phyloP scores from a whole-genome alignment of 768 basidiomycete species.

The Ephemerocybe angulata region DNA sequence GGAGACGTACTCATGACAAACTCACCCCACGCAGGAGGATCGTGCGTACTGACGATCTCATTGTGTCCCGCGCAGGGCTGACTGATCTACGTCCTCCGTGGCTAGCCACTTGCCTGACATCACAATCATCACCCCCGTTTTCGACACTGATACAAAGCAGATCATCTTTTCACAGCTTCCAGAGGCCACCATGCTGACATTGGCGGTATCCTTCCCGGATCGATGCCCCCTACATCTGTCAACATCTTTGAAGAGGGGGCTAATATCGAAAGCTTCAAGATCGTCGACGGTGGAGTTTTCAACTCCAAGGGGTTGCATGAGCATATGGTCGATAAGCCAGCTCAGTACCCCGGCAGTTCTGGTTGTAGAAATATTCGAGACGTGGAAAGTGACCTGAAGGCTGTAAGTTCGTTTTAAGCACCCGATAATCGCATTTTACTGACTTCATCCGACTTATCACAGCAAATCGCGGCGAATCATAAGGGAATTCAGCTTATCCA shows the following conservation, averaged over 20 bases:
- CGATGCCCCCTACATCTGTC: slow-evolving; percentile 92
- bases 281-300: slow-evolving; percentile 80
- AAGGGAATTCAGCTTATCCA: slow-evolving; percentile 87
- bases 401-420: slow-evolving; percentile 44
- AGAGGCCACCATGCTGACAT: slow-evolving; percentile 94
- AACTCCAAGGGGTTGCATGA: slow-evolving; percentile 70
- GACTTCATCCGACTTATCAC: slow-evolving; percentile 3
- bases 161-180: slow-evolving; percentile 94
- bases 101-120: slow-evolving; percentile 63
- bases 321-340: slow-evolving; percentile 80
- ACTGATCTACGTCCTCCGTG: background rate
- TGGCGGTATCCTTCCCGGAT: slow-evolving; percentile 87
- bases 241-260: slow-evolving; percentile 95
- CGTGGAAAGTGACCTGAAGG: slow-evolving; percentile 90
- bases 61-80: background rate
- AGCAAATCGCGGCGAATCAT: slow-evolving; percentile 95
- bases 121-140: slow-evolving; percentile 92
- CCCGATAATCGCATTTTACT: slow-evolving; percentile 1
- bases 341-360: slow-evolving; percentile 77
- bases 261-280: slow-evolving; percentile 85
- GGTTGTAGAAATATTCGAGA: slow-evolving; percentile 85
- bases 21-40: slow-evolving; percentile 84
- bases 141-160: slow-evolving; percentile 56
- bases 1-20: slow-evolving; percentile 95
- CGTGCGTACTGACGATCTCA: slow-evolving; percentile 44